Evolutionary conservation across 257 asterid species (phyloP).

Genomic region (Haberlea rhodopensis): DNA sequence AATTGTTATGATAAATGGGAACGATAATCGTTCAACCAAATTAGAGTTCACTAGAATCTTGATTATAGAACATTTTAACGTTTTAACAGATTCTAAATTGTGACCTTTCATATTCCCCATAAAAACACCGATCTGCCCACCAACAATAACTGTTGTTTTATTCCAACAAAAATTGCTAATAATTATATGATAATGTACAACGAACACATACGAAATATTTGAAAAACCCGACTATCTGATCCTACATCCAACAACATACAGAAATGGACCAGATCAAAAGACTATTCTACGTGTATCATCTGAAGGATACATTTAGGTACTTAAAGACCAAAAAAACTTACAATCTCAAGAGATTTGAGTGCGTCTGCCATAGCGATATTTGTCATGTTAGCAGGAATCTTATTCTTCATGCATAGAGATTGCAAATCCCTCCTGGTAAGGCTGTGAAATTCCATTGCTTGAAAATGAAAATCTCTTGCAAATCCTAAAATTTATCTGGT

Average conservation of each 20-base stretch:
- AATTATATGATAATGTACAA: too few relatives aligned
- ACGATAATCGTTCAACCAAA: background rate
- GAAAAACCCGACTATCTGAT: too few relatives aligned
- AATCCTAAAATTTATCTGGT: too few relatives aligned
- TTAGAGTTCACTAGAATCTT: background rate
- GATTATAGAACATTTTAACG: background rate
- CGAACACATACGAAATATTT: too few relatives aligned
- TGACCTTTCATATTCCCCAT: too few relatives aligned
- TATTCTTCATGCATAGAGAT: constrained; percentile 69
- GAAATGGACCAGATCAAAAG: background rate
- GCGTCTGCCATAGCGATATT: constrained; percentile 65
- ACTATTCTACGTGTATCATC: background rate
- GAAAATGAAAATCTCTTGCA: constrained; percentile 1
- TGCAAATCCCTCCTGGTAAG: constrained; percentile 74
- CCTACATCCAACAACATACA: background rate
- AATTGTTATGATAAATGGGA: background rate
- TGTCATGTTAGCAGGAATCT: constrained; percentile 63
- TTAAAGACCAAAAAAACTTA: constrained; percentile 26
- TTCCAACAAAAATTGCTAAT: too few relatives aligned
- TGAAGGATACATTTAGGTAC: background rate
- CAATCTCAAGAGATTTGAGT: constrained; percentile 51
- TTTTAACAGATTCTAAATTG: too few relatives aligned
- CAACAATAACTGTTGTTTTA: too few relatives aligned
- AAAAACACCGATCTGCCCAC: too few relatives aligned
- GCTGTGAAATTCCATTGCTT: constrained; percentile 53